These are phyloP conservation scores for Tulasnella sp. DNA, from an alignment of 768 basidiomycete genomes.

Conservation along the genomic window DNA sequence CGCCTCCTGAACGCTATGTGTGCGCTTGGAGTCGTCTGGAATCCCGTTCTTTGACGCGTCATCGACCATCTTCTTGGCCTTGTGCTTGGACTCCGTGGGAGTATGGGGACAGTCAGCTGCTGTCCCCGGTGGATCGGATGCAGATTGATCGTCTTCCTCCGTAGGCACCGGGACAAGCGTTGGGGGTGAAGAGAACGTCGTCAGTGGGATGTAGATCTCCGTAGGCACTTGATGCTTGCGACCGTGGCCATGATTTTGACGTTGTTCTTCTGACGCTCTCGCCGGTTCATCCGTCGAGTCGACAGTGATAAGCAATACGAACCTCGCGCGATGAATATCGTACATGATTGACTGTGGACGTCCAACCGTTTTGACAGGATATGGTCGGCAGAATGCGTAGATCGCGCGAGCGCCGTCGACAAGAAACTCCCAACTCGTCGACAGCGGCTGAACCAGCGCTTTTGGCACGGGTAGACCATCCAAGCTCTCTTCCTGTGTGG, in stretches of 20 bases:
- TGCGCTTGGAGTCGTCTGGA: neutral
- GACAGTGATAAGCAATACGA: constrained; percentile 60
- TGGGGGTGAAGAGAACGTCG: constrained; percentile 10
- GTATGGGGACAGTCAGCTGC: neutral
- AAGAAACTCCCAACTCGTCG: constrained; percentile 48
- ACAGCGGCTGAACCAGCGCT: neutral
- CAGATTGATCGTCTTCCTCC: neutral
- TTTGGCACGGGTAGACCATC: neutral
- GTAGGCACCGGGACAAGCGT: constrained; percentile 4
- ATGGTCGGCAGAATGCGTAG: constrained; percentile 80
- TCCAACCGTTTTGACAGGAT: constrained; percentile 66
- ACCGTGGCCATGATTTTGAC: constrained; percentile 14
- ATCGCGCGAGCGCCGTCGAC: constrained; percentile 79
- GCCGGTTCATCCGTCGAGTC: constrained; percentile 40
- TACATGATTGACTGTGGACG: constrained; percentile 54
- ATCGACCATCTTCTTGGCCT: neutral
- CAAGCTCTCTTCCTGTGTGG: neutral
- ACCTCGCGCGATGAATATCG: constrained; percentile 55
- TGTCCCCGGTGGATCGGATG: neutral
- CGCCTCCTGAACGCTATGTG: constrained; percentile 6
- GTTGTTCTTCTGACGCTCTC: neutral
- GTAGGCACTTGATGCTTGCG: constrained; percentile 39
- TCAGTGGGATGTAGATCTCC: constrained; percentile 79
- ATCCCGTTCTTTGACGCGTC: neutral
- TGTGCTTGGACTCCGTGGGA: neutral